A percentile compares a stretch with the other conserved stretches of the same genome.
Evolutionary conservation across 2,329 filamentous ascomycete genomes (phyloP).

Genomic region (Magnaporthiopsis poae): DNA sequence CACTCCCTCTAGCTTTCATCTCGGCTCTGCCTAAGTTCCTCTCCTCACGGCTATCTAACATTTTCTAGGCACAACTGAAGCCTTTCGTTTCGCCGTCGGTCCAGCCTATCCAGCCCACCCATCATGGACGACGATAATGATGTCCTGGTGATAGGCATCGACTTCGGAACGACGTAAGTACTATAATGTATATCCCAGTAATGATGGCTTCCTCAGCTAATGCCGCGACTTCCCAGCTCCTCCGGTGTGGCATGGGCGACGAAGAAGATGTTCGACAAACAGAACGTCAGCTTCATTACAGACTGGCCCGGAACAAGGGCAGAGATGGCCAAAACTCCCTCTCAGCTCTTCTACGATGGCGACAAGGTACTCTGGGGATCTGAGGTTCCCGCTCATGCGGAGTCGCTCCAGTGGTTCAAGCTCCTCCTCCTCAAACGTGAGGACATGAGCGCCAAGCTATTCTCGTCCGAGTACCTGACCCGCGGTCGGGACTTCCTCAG

Average conservation of each 20-base stretch:
- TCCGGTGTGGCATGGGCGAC: slow-evolving; percentile 6
- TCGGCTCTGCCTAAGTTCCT: no score
- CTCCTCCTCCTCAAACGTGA: slow-evolving; percentile 1
- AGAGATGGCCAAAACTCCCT: not conserved
- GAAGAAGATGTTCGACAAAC: not conserved
- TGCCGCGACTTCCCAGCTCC: not conserved
- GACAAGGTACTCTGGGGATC: not conserved
- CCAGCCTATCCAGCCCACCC: no score
- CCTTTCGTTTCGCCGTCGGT: no score
- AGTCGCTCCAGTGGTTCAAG: slow-evolving; percentile 6
- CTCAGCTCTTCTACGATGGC: slow-evolving; percentile 1
- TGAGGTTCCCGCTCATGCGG: not conserved
- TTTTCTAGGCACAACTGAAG: no score
- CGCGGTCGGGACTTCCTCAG: not conserved
- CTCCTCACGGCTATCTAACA: no score
- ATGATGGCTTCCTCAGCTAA: not conserved
- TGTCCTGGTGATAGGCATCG: not conserved
- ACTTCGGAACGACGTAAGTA: slow-evolving; percentile 6
- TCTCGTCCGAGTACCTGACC: not conserved
- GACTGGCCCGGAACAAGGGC: slow-evolving; percentile 1
- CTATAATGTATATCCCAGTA: no score
- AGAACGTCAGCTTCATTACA: not conserved
- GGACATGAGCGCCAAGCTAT: not conserved
- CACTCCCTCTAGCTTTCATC: no score
- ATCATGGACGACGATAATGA: not conserved